Conservation (phyloP, 1,284 basidiomycete species). For the Boletus semigastroideus region DNA sequence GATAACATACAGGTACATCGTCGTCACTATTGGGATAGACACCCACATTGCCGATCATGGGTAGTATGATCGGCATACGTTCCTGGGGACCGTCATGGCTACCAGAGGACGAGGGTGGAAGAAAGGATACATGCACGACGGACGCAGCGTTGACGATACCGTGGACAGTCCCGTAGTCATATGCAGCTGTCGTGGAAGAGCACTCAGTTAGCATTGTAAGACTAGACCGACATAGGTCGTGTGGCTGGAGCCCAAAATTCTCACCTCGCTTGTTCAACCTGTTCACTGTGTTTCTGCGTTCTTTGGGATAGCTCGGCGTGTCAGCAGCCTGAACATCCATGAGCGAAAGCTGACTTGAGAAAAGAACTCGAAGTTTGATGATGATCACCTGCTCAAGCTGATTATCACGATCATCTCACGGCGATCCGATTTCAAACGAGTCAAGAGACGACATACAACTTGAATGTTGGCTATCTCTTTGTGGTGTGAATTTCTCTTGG, state of each 20-base stretch:
- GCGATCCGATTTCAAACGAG: neutral
- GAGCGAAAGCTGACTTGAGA: neutral
- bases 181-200: constrained; percentile 14
- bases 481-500: too few relatives aligned
- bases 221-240: neutral
- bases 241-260: neutral
- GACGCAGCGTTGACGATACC: constrained; percentile 22
- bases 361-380: too few relatives aligned
- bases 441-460: too few relatives aligned
- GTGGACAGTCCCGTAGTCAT: constrained; percentile 25
- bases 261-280: constrained; percentile 28
- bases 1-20: constrained; percentile 19
- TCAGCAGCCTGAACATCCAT: constrained; percentile 15
- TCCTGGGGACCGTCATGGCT: constrained; percentile 12
- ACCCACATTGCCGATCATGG: constrained; percentile 28
- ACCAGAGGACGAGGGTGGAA: constrained; percentile 18
- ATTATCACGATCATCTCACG: neutral
- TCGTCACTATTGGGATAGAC: constrained; percentile 14
- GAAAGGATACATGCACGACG: constrained; percentile 28
- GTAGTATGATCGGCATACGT: constrained; percentile 23
- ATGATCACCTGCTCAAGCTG: neutral
- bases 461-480: too few relatives aligned
- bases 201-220: neutral
- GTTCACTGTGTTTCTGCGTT: constrained; percentile 24
- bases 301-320: constrained; percentile 15